A percentile compares a stretch with the other conserved stretches of the same genome.
These are phyloP conservation scores for Inga leiocalycina DNA, from an alignment of 306 rosid genomes.

Conservation along the genomic window DNA sequence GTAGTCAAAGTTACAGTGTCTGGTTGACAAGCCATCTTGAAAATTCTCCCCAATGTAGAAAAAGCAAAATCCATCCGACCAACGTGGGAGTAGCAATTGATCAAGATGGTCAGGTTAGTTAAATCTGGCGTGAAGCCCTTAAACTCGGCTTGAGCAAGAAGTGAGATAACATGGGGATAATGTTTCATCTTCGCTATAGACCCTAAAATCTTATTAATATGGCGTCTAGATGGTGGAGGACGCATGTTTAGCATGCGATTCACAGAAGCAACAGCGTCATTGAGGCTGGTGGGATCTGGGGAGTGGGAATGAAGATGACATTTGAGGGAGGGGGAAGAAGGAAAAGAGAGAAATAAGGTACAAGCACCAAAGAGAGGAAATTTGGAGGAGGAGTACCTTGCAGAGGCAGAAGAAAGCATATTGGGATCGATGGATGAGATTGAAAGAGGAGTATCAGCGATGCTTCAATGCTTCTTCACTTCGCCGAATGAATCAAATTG, in stretches of 20 bases:
- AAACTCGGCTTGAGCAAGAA: background rate
- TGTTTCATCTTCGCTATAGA: background rate
- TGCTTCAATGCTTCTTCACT: too few species aligned
- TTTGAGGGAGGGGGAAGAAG: background rate
- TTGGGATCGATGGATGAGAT: too few species aligned
- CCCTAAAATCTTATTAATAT: background rate
- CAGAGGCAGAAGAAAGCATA: too few species aligned
- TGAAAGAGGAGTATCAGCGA: too few species aligned
- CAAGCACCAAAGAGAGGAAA: too few species aligned
- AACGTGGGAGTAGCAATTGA: background rate
- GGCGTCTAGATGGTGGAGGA: background rate
- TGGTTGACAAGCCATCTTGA: background rate
- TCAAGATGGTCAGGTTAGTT: background rate
- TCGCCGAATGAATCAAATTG: too few species aligned
- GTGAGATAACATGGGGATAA: background rate
- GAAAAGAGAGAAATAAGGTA: too few species aligned
- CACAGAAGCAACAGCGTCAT: background rate
- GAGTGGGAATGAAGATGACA: background rate
- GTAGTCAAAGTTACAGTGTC: background rate
- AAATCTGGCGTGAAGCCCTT: background rate
- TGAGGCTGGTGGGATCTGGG: background rate
- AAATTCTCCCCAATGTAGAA: background rate
- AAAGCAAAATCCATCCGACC: background rate
- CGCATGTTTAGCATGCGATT: background rate
- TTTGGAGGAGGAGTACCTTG: too few species aligned